Evolutionary conservation across 495 filamentous ascomycete genomes (phyloP).

Genomic region (Penicillium parvum): DNA sequence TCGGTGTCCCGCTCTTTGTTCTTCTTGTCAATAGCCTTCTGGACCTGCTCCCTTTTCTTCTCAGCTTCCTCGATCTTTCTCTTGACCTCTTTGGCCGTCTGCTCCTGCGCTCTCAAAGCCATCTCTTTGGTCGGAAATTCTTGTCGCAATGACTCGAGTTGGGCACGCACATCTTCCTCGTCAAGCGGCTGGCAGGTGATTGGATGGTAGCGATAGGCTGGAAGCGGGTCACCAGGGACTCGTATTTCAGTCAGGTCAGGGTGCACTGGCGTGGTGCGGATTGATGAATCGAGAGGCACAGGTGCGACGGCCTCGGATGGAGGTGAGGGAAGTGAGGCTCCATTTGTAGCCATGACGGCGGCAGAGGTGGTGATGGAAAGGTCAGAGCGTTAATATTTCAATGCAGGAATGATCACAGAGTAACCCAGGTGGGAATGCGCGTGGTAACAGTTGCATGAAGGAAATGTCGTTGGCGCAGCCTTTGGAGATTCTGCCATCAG

Average conservation of each 20-base stretch:
- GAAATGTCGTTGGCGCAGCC: too few species aligned
- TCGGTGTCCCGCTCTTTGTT: conserved; percentile 43
- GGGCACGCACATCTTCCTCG: conserved; percentile 22
- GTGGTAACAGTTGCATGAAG: too few species aligned
- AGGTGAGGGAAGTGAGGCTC: conserved; percentile 31
- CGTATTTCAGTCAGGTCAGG: conserved; percentile 37
- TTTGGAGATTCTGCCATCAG: conserved; percentile 14
- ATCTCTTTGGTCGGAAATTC: conserved; percentile 35
- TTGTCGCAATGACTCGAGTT: conserved; percentile 37
- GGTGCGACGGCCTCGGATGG: conserved; percentile 26
- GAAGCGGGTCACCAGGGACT: conserved; percentile 31
- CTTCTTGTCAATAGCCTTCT: conserved; percentile 45
- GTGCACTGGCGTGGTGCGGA: conserved; percentile 42
- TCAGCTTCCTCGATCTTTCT: conserved; percentile 36
- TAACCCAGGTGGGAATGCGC: too few species aligned
- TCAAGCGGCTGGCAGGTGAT: conserved; percentile 37
- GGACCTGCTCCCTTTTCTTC: conserved; percentile 38
- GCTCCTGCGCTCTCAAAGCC: conserved; percentile 38
- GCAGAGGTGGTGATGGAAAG: neutral
- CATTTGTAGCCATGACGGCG: conserved; percentile 18
- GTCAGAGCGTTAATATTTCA: too few species aligned
- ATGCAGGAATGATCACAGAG: too few species aligned
- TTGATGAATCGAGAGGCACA: conserved; percentile 33
- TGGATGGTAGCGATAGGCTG: conserved; percentile 35
- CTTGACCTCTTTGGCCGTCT: conserved; percentile 37